phyloP scores from a whole-genome alignment of 176 grass and related monocot genomes.

The Hsuehochloa calcarea region DNA sequence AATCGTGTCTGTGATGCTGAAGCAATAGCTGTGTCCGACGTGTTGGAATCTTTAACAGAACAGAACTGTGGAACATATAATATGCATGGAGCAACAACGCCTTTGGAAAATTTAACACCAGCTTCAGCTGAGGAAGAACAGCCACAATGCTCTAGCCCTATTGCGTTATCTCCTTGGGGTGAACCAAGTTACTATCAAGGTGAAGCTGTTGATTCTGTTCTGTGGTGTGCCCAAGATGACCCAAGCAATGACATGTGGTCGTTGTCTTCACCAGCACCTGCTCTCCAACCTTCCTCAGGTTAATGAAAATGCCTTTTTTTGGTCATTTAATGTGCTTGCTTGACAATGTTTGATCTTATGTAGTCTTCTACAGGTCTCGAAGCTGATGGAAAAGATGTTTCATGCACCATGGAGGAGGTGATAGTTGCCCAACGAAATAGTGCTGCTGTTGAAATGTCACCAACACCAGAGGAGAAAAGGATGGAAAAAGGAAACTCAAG shows the following conservation, averaged over 20 bases:
- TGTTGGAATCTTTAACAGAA: constrained; percentile 41
- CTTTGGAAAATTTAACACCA: constrained; percentile 31
- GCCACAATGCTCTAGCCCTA: constrained; percentile 49
- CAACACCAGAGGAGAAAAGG: constrained; percentile 27
- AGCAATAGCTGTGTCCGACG: constrained; percentile 26
- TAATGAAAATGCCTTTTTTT: constrained; percentile 21
- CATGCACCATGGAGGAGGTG: constrained; percentile 27
- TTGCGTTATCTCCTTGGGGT: constrained; percentile 53
- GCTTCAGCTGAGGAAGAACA: constrained; percentile 58
- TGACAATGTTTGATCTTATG: constrained; percentile 16
- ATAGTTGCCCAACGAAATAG: constrained; percentile 24
- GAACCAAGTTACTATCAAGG: constrained; percentile 67
- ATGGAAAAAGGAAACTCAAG: constrained; percentile 24
- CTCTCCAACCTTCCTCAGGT: constrained; percentile 59
- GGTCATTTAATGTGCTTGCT: neutral
- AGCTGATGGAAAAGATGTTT: constrained; percentile 35
- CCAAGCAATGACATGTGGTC: constrained; percentile 61
- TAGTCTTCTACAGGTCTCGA: constrained; percentile 26
- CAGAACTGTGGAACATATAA: constrained; percentile 31
- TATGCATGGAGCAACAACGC: neutral
- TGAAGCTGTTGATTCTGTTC: constrained; percentile 54
- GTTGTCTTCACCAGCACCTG: constrained; percentile 70
- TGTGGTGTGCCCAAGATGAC: constrained; percentile 61
- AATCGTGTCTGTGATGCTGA: constrained; percentile 39
- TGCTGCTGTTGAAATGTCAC: constrained; percentile 13